Conservation (phyloP, 2,329 filamentous ascomycete species). For the Claviceps digitariae region DNA sequence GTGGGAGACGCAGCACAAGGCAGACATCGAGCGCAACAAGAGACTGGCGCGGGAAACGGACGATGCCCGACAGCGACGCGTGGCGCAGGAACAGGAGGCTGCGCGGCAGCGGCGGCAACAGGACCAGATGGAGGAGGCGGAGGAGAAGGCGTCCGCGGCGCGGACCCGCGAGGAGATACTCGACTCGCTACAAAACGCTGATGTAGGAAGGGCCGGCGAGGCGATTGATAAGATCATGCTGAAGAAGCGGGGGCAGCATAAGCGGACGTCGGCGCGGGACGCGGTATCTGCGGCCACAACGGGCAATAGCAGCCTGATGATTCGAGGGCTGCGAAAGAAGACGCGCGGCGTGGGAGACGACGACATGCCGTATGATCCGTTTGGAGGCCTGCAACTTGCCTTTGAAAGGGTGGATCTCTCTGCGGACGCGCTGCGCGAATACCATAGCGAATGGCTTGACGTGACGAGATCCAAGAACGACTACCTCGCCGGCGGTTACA, state of each 20-base stretch:
- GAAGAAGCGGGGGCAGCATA: conserved; percentile 55
- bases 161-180: conserved; percentile 57
- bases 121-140: conserved; percentile 54
- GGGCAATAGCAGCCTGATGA: conserved; percentile 34
- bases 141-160: conserved; percentile 50
- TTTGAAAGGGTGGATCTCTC: conserved; percentile 55
- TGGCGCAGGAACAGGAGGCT: conserved; percentile 54
- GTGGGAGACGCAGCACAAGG: conserved; percentile 63
- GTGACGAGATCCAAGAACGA: conserved; percentile 49
- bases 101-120: conserved; percentile 45
- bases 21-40: conserved; percentile 50
- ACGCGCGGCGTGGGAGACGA: conserved; percentile 26
- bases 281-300: conserved; percentile 11
- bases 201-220: conserved; percentile 44
- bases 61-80: conserved; percentile 35
- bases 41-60: conserved; percentile 41
- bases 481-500: conserved; percentile 70
- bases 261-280: conserved; percentile 22
- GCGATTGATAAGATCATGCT: conserved; percentile 49
- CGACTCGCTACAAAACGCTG: conserved; percentile 50
- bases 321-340: conserved; percentile 67
- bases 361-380: conserved; percentile 76
- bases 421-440: conserved; percentile 39
- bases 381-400: conserved; percentile 58
- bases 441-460: conserved; percentile 64